phyloP scores from a whole-genome alignment of 164 flowering plant genomes.

The Kalanchoe fedtschenkoi region DNA sequence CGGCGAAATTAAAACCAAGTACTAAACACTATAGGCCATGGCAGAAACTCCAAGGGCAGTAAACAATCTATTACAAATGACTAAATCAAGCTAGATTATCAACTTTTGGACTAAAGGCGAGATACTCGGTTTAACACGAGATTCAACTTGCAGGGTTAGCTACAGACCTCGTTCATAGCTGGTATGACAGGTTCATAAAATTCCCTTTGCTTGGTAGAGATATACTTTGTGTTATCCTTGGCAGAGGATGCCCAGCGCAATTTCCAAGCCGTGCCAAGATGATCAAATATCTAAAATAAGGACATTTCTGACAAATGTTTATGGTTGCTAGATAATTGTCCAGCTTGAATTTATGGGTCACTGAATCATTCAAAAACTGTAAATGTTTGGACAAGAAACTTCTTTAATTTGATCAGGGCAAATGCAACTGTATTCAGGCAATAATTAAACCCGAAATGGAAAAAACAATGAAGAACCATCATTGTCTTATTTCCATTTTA shows the following conservation, averaged over 20 bases:
- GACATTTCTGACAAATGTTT: background rate
- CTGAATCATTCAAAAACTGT: background rate
- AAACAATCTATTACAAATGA: background rate
- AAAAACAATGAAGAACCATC: background rate
- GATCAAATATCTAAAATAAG: conserved; percentile 59
- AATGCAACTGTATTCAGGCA: background rate
- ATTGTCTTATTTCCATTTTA: background rate
- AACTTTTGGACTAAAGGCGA: background rate
- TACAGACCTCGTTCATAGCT: conserved; percentile 48
- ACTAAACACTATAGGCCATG: too few species aligned
- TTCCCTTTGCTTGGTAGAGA: conserved; percentile 19
- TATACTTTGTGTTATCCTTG: conserved; percentile 12
- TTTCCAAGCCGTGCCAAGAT: conserved; percentile 83
- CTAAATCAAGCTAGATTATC: background rate
- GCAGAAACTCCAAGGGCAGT: too few species aligned
- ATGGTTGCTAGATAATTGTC: background rate
- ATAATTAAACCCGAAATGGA: background rate
- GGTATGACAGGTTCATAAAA: conserved; percentile 56
- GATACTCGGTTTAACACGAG: background rate
- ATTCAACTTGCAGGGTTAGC: background rate
- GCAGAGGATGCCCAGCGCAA: conserved; percentile 53
- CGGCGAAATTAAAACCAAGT: too few species aligned
- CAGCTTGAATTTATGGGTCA: background rate
- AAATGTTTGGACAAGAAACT: background rate
- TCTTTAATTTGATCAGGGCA: background rate